A percentile compares a stretch with the other conserved stretches of the same genome.
These are phyloP conservation scores for Rhizopogon rudus DNA, from an alignment of 768 basidiomycete genomes.

Conservation along the genomic window DNA sequence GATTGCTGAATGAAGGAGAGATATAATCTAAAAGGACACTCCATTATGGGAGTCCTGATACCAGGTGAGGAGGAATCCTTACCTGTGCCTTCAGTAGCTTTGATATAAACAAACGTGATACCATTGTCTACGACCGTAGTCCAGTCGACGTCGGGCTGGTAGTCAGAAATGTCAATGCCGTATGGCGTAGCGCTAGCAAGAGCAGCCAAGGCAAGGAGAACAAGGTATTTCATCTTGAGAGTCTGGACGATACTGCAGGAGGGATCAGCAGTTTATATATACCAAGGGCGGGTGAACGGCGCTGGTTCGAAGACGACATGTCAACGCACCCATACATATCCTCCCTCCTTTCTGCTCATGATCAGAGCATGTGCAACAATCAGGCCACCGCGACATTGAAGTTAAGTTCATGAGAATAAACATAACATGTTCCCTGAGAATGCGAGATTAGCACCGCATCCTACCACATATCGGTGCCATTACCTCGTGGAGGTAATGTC, in stretches of 20 bases:
- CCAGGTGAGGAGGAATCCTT: slow-evolving; percentile 5
- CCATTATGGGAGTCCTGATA: background rate
- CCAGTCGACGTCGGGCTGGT: slow-evolving; percentile 49
- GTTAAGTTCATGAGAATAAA: background rate
- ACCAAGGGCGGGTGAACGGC: background rate
- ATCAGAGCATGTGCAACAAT: slow-evolving; percentile 11
- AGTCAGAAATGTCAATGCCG: slow-evolving; percentile 54
- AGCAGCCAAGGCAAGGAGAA: slow-evolving; percentile 11
- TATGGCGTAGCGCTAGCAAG: slow-evolving; percentile 28
- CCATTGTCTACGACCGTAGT: slow-evolving; percentile 45
- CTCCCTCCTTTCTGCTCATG: slow-evolving; percentile 1
- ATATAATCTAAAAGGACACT: slow-evolving; percentile 14
- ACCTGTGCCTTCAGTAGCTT: slow-evolving; percentile 64
- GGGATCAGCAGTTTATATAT: slow-evolving; percentile 8
- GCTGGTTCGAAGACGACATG: background rate
- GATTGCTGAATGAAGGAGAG: slow-evolving; percentile 32
- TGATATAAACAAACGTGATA: slow-evolving; percentile 56
- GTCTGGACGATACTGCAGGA: background rate
- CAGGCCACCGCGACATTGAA: background rate
- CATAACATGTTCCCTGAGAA: background rate
- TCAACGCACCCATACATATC: background rate
- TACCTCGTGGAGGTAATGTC: background rate
- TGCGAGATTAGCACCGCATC: background rate
- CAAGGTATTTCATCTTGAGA: slow-evolving; percentile 16
- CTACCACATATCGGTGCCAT: background rate